Evolutionary conservation across 306 rosid species (phyloP).

Genomic region (Rosa rugosa): DNA sequence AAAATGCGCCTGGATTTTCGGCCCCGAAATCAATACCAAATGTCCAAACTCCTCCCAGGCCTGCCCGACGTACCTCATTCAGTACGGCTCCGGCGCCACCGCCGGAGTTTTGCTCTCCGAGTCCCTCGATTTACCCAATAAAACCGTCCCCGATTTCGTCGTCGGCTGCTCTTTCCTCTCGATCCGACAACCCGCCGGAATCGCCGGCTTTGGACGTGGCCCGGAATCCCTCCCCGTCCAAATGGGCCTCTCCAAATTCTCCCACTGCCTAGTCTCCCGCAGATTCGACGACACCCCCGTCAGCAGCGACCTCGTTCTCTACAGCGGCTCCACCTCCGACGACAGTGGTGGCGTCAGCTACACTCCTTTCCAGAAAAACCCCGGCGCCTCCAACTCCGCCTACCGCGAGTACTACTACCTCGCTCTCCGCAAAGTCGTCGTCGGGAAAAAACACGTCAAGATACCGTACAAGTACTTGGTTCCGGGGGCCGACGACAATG

Average conservation of each 20-base stretch:
- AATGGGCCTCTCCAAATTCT: slow-evolving; percentile 68
- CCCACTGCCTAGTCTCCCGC: slow-evolving; percentile 71
- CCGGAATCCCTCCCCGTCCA: slow-evolving; percentile 71
- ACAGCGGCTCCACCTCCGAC: slow-evolving; percentile 31
- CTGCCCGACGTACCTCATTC: slow-evolving; percentile 63
- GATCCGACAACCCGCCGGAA: slow-evolving; percentile 68
- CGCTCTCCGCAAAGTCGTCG: slow-evolving; percentile 47
- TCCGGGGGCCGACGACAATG: slow-evolving; percentile 56
- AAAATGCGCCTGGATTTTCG: slow-evolving; percentile 69
- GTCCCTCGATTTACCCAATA: slow-evolving; percentile 47
- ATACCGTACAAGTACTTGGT: slow-evolving; percentile 46
- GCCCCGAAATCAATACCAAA: slow-evolving; percentile 37
- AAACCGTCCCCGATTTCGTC: slow-evolving; percentile 42
- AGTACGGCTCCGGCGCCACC: slow-evolving; percentile 79
- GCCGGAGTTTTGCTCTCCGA: slow-evolving; percentile 63
- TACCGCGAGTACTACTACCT: slow-evolving; percentile 65
- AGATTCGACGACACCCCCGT: slow-evolving; percentile 59
- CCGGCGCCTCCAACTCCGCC: slow-evolving; percentile 34
- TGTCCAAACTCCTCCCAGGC: slow-evolving; percentile 44
- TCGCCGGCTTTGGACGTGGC: slow-evolving; percentile 92
- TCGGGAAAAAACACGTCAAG: slow-evolving; percentile 53
- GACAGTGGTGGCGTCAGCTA: slow-evolving; percentile 40
- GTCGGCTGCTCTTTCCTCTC: slow-evolving; percentile 85
- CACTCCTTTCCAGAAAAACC: slow-evolving; percentile 68
- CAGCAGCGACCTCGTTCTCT: slow-evolving; percentile 62